Base-by-base conservation (phyloP, 768 basidiomycete species). In the Lyophyllum semitale region DNA sequence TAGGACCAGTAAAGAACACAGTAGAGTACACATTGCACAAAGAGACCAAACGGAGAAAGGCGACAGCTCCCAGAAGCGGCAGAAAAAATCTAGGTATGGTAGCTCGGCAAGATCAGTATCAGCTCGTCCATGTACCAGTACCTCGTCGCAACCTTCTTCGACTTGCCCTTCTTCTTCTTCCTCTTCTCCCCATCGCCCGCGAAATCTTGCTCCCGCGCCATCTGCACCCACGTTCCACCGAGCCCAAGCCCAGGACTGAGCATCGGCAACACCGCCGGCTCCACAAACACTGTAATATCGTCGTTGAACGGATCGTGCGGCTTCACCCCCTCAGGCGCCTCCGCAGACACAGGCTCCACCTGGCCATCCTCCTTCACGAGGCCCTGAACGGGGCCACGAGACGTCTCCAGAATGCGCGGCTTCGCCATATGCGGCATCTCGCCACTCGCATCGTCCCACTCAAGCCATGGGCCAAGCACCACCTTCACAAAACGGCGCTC, bases 171-270 rank as follows among this genome's bases (percentile, higher is more conserved):
- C 53, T 62, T 61, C 52, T 71, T 74, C 61, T 74, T 71, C 57
- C 66, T 70, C 55, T 64, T 63, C 40, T 50, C 60, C 7, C n/a
- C 37, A 4, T 46, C 49, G 1, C 51, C 59, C 25, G 53, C 64
- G 13, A 65, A 46, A 23, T 68, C 68, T 52, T 68, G 63, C 23
- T 59, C 66, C 27, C 82, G 77, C 26, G 71, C 82, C 12, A 90
- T 74, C 69, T 92, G 88, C 20, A 90, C 81, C 82, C 84, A 91
- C 43, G 84, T 81, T n/a, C 81, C 87, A 3, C 78, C 79, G 12
- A 91, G 59, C 0, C 84, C 85, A 73, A 90, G 79, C 4, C 87
- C 85, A 5, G 76, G 70, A 4, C 65, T 61, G 33, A 88, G 61
- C 33, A 70, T 68, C 1, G 78, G 72, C 8, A 80, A 65, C 0